phyloP scores from a whole-genome alignment of 257 asterid species.

The Nicotiana undulata region DNA sequence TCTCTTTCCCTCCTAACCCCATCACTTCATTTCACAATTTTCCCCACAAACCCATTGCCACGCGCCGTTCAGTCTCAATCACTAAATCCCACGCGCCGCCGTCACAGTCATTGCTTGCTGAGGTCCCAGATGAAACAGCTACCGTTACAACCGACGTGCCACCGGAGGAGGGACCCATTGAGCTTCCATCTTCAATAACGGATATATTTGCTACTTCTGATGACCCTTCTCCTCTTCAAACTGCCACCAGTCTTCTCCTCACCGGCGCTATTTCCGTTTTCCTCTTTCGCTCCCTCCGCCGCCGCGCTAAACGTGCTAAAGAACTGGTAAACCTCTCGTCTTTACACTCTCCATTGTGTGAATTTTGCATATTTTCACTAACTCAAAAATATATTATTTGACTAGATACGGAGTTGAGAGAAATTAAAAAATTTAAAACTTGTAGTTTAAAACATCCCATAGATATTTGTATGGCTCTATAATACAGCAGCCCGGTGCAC shows the following conservation, averaged over 20 bases:
- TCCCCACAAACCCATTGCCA: background rate
- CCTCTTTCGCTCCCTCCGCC: constrained; percentile 83
- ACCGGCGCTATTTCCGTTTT: constrained; percentile 74
- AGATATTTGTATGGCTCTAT: no score
- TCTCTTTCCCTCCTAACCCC: background rate
- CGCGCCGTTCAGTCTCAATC: constrained; percentile 13
- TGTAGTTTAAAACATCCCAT: background rate
- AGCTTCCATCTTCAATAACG: constrained; percentile 45
- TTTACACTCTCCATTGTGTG: background rate
- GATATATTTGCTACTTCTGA: constrained; percentile 40
- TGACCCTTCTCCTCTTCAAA: constrained; percentile 57
- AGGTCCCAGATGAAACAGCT: constrained; percentile 9
- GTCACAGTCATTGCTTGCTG: constrained; percentile 19
- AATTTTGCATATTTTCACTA: background rate
- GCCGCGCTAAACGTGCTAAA: constrained; percentile 79
- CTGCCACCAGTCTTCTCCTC: constrained; percentile 83
- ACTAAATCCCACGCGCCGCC: constrained; percentile 13
- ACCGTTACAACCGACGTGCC: background rate
- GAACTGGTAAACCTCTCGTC: constrained; percentile 34
- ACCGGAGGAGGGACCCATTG: constrained; percentile 55
- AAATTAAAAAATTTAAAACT: background rate
- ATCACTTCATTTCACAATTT: background rate
- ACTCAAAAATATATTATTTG: background rate
- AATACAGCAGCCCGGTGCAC: no score
- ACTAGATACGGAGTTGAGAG: background rate